phyloP scores from a whole-genome alignment of 2,329 filamentous ascomycete genomes.

The Diaporthe velutina region DNA sequence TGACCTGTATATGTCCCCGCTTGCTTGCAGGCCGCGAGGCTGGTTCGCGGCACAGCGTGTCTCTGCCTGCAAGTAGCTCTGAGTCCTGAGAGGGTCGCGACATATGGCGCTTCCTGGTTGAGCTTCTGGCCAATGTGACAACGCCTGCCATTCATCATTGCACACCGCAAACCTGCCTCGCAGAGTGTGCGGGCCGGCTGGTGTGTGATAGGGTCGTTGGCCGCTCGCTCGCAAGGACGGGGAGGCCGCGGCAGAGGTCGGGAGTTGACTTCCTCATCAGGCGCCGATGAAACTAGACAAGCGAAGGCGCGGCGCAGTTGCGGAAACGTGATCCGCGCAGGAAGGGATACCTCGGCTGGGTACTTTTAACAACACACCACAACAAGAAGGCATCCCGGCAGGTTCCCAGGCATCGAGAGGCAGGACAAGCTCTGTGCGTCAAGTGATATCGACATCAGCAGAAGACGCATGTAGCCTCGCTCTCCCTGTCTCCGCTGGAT shows the following conservation, averaged over 20 bases:
- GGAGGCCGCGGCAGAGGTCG: constrained; percentile 29
- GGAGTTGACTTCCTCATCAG: constrained; percentile 26
- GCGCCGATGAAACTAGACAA: constrained; percentile 12
- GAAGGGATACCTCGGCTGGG: constrained; percentile 17
- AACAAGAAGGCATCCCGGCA: constrained; percentile 7
- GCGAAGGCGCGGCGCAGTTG: constrained; percentile 13
- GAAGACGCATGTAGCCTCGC: neutral
- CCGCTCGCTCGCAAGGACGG: constrained; percentile 2
- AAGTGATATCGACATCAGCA: constrained; percentile 15
- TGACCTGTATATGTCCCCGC: constrained; percentile 12
- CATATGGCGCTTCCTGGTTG: constrained; percentile 1
- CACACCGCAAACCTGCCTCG: constrained; percentile 15
- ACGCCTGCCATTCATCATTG: neutral
- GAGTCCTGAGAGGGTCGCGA: neutral
- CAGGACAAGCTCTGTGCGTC: neutral
- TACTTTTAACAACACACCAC: constrained; percentile 16
- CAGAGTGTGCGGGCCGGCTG: neutral
- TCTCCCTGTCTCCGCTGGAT: neutral
- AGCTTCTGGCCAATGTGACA: neutral
- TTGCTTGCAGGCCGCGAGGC: constrained; percentile 8
- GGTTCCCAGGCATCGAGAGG: neutral
- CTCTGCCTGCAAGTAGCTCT: neutral
- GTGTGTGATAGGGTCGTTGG: neutral
- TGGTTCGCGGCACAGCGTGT: constrained; percentile 21
- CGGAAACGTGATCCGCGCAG: constrained; percentile 30